Percentiles rank a stretch among this genome's conserved stretches.
Evolutionary conservation across 139 green algal genomes (phyloP).

Genomic region (Tetradesmus lagerheimii): DNA sequence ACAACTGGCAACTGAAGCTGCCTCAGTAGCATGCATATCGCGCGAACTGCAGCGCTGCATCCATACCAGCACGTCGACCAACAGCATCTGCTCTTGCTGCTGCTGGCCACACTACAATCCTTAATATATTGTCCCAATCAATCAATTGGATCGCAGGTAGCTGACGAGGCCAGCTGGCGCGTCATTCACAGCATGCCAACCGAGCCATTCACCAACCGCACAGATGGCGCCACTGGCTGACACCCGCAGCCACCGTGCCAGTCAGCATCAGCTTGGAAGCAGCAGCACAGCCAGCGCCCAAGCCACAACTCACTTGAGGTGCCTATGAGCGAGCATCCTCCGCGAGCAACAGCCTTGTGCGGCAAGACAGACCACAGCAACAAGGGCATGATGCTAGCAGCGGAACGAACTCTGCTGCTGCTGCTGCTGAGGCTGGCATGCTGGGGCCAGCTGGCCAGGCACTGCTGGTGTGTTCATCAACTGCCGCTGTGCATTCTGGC

Average conservation of each 20-base stretch:
- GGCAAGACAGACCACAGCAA: too few relatives aligned
- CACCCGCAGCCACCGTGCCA: neutral
- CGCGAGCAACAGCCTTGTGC: too few relatives aligned
- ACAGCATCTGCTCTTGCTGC: neutral
- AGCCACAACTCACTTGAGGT: neutral
- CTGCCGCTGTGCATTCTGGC: too few relatives aligned
- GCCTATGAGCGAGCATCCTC: too few relatives aligned
- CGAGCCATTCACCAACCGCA: conserved; percentile 53
- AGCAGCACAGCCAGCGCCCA: neutral
- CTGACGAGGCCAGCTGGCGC: conserved; percentile 38
- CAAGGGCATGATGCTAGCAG: too few relatives aligned
- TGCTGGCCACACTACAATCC: neutral
- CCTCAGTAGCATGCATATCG: too few relatives aligned
- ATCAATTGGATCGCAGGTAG: neutral
- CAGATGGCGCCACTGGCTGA: conserved; percentile 55
- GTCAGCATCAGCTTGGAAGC: neutral
- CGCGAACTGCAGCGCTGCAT: neutral
- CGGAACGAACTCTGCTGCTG: too few relatives aligned
- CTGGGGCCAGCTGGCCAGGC: too few relatives aligned
- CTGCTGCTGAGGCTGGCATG: too few relatives aligned
- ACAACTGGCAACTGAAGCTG: too few relatives aligned
- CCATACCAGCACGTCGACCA: neutral
- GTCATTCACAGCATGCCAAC: conserved; percentile 41
- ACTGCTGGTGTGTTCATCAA: too few relatives aligned
- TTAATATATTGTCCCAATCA: neutral